Conservation (phyloP, 2,329 filamentous ascomycete species). For the Fusarium sp. region DNA sequence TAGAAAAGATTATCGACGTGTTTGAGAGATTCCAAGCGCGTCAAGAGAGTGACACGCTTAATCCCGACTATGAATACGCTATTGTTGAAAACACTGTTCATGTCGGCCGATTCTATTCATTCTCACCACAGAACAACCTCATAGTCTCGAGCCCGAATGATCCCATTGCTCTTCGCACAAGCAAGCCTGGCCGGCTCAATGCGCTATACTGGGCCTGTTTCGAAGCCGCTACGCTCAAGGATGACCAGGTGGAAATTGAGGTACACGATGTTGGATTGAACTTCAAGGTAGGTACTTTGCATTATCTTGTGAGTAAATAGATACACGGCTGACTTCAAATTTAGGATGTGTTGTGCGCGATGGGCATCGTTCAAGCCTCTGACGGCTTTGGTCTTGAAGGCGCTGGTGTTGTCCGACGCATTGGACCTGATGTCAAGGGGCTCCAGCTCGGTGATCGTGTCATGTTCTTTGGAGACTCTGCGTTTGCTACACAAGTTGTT, state of each 20-base stretch:
- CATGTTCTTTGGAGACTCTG: constrained; percentile 47
- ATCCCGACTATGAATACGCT: constrained; percentile 53
- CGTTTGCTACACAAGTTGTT: constrained; percentile 32
- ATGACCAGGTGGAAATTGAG: constrained; percentile 56
- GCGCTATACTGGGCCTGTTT: constrained; percentile 39
- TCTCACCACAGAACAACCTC: constrained; percentile 44
- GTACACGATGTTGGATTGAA: constrained; percentile 34
- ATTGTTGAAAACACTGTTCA: constrained; percentile 46
- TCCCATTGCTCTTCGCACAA: constrained; percentile 17
- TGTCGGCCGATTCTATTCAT: constrained; percentile 49
- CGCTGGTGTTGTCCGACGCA: constrained; percentile 50
- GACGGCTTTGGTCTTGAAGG: constrained; percentile 50
- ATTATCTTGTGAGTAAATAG: too few relatives aligned
- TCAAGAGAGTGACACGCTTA: constrained; percentile 33
- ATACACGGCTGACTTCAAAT: background rate
- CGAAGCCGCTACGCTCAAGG: constrained; percentile 6
- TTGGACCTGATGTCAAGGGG: constrained; percentile 46
- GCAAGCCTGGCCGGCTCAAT: constrained; percentile 38
- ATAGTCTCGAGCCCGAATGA: background rate
- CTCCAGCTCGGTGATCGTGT: constrained; percentile 56
- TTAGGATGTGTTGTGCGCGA: constrained; percentile 58
- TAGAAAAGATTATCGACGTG: constrained; percentile 29
- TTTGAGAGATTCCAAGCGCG: constrained; percentile 41
- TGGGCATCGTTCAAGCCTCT: constrained; percentile 48
- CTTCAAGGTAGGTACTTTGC: constrained; percentile 30